phyloP scores from a whole-genome alignment of 2,329 filamentous ascomycete genomes.

The Gaeumannomyces tritici region DNA sequence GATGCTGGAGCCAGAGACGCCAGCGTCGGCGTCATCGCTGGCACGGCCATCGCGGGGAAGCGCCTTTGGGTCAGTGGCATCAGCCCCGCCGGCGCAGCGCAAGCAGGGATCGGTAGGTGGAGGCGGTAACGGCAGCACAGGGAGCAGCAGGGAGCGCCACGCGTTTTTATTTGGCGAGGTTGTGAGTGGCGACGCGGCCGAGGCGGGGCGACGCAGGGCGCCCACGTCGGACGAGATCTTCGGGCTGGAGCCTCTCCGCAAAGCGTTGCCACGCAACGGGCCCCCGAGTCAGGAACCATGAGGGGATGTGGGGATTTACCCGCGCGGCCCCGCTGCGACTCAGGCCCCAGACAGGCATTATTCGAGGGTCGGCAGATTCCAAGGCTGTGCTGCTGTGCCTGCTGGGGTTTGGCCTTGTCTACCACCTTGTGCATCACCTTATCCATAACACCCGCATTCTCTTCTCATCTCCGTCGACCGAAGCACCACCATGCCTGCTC shows the following conservation, averaged over 20 bases:
- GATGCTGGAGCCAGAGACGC: slow-evolving; percentile 56
- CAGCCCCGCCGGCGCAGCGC: slow-evolving; percentile 10
- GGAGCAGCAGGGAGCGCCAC: slow-evolving; percentile 39
- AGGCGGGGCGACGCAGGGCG: slow-evolving; percentile 20
- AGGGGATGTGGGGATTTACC: background rate
- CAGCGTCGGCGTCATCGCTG: slow-evolving; percentile 6
- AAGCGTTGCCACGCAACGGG: slow-evolving; percentile 4
- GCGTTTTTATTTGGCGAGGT: slow-evolving; percentile 52
- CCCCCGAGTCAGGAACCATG: background rate
- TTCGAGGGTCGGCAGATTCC: too few species aligned
- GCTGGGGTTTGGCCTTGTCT: too few species aligned
- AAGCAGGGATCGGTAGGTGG: slow-evolving; percentile 7
- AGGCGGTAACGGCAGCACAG: slow-evolving; percentile 6
- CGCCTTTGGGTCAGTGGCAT: slow-evolving; percentile 18
- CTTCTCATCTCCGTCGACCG: too few species aligned
- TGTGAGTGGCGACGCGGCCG: slow-evolving; percentile 15
- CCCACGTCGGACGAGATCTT: slow-evolving; percentile 41
- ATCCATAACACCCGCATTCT: too few species aligned
- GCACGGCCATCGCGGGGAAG: background rate
- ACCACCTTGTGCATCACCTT: too few species aligned
- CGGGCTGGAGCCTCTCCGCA: slow-evolving; percentile 40
- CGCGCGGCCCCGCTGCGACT: too few species aligned
- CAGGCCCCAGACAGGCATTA: too few species aligned
- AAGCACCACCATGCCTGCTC: too few species aligned
- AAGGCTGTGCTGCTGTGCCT: too few species aligned